Percentiles rank a stretch among this genome's conserved stretches.
Conservation (phyloP, 495 filamentous ascomycete genomes). For the Penicillium flavigenum region DNA sequence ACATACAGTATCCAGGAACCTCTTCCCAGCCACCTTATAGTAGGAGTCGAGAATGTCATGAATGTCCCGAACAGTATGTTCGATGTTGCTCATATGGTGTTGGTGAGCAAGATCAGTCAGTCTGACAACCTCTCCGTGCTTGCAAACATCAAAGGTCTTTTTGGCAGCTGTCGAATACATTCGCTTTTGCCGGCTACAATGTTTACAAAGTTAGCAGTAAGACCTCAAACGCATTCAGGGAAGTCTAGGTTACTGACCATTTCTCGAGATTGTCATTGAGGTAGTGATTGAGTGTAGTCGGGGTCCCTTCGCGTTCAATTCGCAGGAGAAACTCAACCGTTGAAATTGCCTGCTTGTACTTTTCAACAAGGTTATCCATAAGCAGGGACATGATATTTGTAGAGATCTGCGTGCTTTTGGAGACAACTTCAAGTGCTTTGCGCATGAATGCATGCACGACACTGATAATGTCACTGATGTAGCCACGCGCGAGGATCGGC, state of each 20-base stretch:
- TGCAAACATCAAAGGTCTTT: neutral
- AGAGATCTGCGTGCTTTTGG: conserved; percentile 38
- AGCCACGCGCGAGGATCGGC: conserved; percentile 42
- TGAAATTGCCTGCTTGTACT: conserved; percentile 43
- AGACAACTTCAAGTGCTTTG: conserved; percentile 35
- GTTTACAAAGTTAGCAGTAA: neutral
- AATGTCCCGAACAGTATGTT: conserved; percentile 38
- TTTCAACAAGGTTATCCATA: conserved; percentile 39
- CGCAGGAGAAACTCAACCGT: conserved; percentile 49
- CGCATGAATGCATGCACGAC: conserved; percentile 49
- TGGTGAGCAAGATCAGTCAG: conserved; percentile 18
- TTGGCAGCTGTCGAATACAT: neutral
- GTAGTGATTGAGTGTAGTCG: conserved; percentile 54
- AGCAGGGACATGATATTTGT: conserved; percentile 40
- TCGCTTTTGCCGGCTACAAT: conserved; percentile 16
- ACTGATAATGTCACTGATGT: conserved; percentile 45
- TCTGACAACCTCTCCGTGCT: conserved; percentile 19
- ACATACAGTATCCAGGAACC: conserved; percentile 37
- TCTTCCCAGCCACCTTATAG: conserved; percentile 38
- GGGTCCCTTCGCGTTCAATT: conserved; percentile 47
- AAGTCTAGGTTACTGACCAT: conserved; percentile 20
- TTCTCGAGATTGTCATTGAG: conserved; percentile 52
- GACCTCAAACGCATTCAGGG: neutral
- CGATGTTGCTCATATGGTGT: conserved; percentile 42
- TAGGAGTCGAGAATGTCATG: conserved; percentile 42